Evolutionary conservation across 1,139 yeast genomes (phyloP), one percentile per base, ranked within the genome.

Genomic region (Blastobotrys apis): DNA sequence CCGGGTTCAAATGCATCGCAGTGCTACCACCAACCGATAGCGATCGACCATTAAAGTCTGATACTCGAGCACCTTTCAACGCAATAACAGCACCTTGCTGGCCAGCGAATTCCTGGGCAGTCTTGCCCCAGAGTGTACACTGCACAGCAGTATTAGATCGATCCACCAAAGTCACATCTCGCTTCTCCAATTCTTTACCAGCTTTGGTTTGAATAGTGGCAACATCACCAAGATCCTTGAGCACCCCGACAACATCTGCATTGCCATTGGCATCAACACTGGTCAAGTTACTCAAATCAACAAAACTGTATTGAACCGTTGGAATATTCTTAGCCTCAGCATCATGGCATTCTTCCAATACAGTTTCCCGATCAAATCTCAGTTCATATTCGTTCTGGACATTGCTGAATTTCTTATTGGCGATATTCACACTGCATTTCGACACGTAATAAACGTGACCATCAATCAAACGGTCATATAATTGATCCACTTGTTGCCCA

Each of bases 21-120:
- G 96, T 90, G 10, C 87, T 75, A 52, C 82, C 87, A 17, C 92
- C 79, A 64, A 88, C 75, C 2, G 95, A 83, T 54, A 94, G 72
- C 15, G 87, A 77, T 59, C 92, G 80, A 30, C 97, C 97, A 47
- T 83, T 82, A 64, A 86, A 94, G 61, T 92, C 97, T 47, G 83
- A 80, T 33, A 92, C 85, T 62, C 87, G 83, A 43, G 86, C 92
- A 40, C 94, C 95, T 68, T 92, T 92, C 56, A 90, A 73, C 1
- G 97, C 97, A 41, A 92, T 70, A n/a, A 92, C 92, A 0, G 94
- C 76, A 22, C 95, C 97, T 47, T 74, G 81, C n/a, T 82, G 80
- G 13, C 51, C 60, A 47, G 68, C 72, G 62, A 92, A 94, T 44
- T 84, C 86, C 21, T 79, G 64, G 1, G 99, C 98, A 40, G 79